phyloP scores from a whole-genome alignment of 768 basidiomycete species.

The Lepiota subincarnata region DNA sequence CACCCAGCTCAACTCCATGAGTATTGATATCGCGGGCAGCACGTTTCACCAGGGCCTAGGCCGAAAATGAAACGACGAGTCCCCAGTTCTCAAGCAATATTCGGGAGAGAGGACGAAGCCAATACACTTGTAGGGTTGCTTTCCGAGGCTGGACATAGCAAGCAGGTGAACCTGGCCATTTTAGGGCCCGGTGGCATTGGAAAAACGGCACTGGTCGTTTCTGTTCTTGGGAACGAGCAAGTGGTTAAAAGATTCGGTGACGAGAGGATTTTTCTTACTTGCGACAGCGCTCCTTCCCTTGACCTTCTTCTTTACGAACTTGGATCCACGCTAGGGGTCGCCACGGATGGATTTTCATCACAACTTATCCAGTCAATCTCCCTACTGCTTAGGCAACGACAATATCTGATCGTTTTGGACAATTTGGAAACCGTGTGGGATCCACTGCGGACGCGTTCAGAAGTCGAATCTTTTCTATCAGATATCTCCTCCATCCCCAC shows the following conservation, averaged over 20 bases:
- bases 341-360: slow-evolving; percentile 10
- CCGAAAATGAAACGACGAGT: slow-evolving; percentile 13
- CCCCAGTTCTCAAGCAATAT: slow-evolving; percentile 19
- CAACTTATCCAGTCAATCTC: slow-evolving; percentile 17
- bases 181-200: slow-evolving; percentile 31
- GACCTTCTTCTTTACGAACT: slow-evolving; percentile 23
- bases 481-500: slow-evolving; percentile 18
- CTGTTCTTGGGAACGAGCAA: slow-evolving; percentile 20
- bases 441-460: slow-evolving; percentile 18
- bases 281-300: slow-evolving; percentile 23
- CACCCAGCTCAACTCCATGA: background rate
- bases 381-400: slow-evolving; percentile 10
- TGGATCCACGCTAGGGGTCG: slow-evolving; percentile 16
- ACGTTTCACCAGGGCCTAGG: background rate
- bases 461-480: slow-evolving; percentile 21
- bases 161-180: slow-evolving; percentile 12
- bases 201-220: slow-evolving; percentile 28
- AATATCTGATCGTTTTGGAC: slow-evolving; percentile 25
- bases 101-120: slow-evolving; percentile 23
- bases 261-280: slow-evolving; percentile 25
- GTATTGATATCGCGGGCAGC: slow-evolving; percentile 14
- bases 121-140: slow-evolving; percentile 15
- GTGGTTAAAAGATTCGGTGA: slow-evolving; percentile 16
- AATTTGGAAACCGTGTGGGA: slow-evolving; percentile 34
- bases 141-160: background rate